phyloP scores from a whole-genome alignment of 306 rosid genomes.

The Vicia faba region DNA sequence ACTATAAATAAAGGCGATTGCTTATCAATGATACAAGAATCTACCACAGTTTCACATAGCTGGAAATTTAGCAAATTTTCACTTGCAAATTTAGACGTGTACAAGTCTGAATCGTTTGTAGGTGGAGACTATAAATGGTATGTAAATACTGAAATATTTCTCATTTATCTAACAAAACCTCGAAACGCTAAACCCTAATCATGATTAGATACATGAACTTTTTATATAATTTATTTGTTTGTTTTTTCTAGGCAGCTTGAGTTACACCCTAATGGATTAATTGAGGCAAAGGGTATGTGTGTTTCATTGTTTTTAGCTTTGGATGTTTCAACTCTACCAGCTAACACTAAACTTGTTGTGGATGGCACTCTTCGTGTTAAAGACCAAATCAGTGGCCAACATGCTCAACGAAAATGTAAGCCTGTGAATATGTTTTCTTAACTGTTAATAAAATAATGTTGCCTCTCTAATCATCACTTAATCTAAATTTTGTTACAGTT shows the following conservation, averaged over 20 bases:
- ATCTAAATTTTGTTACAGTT: not conserved
- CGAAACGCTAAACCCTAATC: too few species aligned
- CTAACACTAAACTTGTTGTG: slow-evolving; percentile 28
- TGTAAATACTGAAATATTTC: not conserved
- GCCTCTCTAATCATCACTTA: not conserved
- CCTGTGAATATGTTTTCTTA: too few species aligned
- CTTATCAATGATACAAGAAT: slow-evolving; percentile 30
- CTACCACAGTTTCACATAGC: slow-evolving; percentile 3
- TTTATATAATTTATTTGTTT: too few species aligned
- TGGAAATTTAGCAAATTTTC: slow-evolving; percentile 41
- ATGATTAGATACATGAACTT: too few species aligned
- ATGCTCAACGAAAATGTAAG: slow-evolving; percentile 37
- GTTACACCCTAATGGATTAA: slow-evolving; percentile 33
- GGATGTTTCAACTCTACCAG: slow-evolving; percentile 30
- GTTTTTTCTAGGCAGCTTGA: slow-evolving; percentile 29
- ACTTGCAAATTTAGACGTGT: not conserved
- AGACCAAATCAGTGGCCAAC: slow-evolving; percentile 34
- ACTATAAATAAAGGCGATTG: slow-evolving; percentile 16
- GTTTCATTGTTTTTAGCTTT: slow-evolving; percentile 37
- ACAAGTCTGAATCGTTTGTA: slow-evolving; percentile 31
- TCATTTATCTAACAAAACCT: too few species aligned
- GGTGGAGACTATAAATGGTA: slow-evolving; percentile 49
- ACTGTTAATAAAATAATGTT: too few species aligned
- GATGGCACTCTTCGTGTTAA: slow-evolving; percentile 22
- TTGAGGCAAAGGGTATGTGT: slow-evolving; percentile 37